These are phyloP conservation scores for Pisolithus thermaeus DNA, from an alignment of 1,284 basidiomycete species.

Conservation along the genomic window DNA sequence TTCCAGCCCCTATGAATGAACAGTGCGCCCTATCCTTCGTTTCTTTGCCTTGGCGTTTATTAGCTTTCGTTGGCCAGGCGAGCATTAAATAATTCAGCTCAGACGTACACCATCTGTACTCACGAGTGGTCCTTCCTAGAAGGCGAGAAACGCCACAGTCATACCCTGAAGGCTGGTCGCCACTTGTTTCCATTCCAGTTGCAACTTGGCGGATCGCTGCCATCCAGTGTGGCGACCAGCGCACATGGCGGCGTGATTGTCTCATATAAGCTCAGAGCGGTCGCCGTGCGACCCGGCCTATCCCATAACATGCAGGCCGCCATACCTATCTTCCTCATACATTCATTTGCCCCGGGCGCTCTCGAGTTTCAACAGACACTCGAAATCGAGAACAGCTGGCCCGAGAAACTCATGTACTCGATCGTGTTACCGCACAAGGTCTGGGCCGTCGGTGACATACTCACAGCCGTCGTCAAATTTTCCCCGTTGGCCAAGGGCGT, in stretches of 20 bases:
- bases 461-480: constrained; percentile 82
- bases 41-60: constrained; percentile 5
- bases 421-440: constrained; percentile 86
- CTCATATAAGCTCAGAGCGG: constrained; percentile 82
- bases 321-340: constrained; percentile 60
- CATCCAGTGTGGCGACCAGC: constrained; percentile 65
- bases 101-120: constrained; percentile 66
- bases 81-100: constrained; percentile 40
- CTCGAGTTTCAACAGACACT: constrained; percentile 93
- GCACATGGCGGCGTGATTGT: constrained; percentile 61
- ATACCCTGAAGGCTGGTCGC: constrained; percentile 85
- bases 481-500: constrained; percentile 84
- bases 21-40: constrained; percentile 44
- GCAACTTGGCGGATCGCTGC: constrained; percentile 74
- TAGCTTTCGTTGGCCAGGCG: constrained; percentile 27
- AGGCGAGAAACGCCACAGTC: constrained; percentile 69
- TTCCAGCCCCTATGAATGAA: constrained; percentile 59
- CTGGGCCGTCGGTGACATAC: constrained; percentile 82
- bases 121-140: constrained; percentile 90
- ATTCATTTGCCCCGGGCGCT: constrained; percentile 75
- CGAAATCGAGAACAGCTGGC: constrained; percentile 95
- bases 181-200: constrained; percentile 88
- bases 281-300: constrained; percentile 71
- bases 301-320: constrained; percentile 64
- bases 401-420: constrained; percentile 90